Evolutionary conservation across 2,329 filamentous ascomycete species (phyloP).

Genomic region (Keithomyces neogunnii): DNA sequence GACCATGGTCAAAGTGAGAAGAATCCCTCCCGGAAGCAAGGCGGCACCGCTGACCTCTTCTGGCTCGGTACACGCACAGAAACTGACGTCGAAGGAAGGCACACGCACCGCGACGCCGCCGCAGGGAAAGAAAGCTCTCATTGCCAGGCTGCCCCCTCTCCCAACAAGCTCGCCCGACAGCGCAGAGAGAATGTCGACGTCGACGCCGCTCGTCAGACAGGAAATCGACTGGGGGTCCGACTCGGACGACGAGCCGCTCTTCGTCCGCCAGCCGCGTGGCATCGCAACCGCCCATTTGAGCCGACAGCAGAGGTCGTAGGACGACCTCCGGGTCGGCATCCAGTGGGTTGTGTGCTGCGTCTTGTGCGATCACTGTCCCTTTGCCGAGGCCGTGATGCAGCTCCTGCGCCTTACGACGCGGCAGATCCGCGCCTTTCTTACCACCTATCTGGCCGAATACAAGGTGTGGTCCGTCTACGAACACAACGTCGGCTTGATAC

Average conservation of each 20-base stretch:
- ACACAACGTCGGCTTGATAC: conserved; percentile 7
- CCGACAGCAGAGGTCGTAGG: conserved; percentile 10
- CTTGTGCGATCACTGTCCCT: conserved; percentile 12
- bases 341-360: conserved; percentile 18
- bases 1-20: background rate
- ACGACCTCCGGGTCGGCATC: conserved; percentile 14
- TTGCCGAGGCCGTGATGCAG: conserved; percentile 10
- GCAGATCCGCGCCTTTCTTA: conserved; percentile 16
- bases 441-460: conserved; percentile 13
- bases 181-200: background rate
- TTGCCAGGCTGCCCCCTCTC: background rate
- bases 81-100: conserved; percentile 2
- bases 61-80: background rate
- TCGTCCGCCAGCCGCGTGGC: background rate
- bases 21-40: background rate
- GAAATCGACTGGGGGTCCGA: conserved; percentile 10
- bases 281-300: background rate
- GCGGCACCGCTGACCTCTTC: background rate
- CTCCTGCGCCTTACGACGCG: conserved; percentile 12
- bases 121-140: background rate
- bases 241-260: background rate
- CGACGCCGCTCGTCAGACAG: conserved; percentile 1
- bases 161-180: background rate
- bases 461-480: conserved; percentile 14
- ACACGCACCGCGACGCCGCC: background rate